Evolutionary conservation across 2,329 filamentous ascomycete genomes (phyloP).

Genomic region (Madurella fahalii): DNA sequence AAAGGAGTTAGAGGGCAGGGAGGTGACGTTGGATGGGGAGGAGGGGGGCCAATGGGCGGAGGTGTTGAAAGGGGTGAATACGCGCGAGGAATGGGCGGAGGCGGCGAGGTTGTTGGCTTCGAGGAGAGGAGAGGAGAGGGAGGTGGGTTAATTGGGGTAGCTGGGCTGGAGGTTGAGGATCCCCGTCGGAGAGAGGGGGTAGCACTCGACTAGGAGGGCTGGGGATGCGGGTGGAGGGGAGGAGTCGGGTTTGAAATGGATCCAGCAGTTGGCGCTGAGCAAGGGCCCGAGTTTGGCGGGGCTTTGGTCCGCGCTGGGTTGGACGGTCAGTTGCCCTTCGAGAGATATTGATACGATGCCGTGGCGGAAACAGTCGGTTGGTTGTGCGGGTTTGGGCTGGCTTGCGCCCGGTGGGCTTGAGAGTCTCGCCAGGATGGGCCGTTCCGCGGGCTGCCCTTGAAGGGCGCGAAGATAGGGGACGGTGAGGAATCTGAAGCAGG

Average conservation of each 20-base stretch:
- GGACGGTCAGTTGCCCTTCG: not conserved
- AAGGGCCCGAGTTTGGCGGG: conserved; percentile 11
- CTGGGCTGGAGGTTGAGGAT: not conserved
- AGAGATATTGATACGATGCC: conserved; percentile 2
- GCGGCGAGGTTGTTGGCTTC: not conserved
- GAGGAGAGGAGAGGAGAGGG: not conserved
- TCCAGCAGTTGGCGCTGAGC: conserved; percentile 12
- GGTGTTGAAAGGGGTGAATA: conserved; percentile 8
- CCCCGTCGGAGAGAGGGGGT: not conserved
- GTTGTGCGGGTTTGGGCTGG: not conserved
- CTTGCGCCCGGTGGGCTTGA: too few species aligned
- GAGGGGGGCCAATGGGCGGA: not conserved
- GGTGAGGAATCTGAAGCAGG: conserved; percentile 29
- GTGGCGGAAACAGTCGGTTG: conserved; percentile 8
- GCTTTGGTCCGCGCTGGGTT: conserved; percentile 11
- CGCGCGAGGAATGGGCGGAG: conserved; percentile 18
- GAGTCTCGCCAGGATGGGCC: conserved; percentile 4
- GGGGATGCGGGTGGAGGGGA: not conserved
- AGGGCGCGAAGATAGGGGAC: conserved; percentile 25
- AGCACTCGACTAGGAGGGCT: not conserved
- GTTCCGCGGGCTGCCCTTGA: conserved; percentile 12
- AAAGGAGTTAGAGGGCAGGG: conserved; percentile 5
- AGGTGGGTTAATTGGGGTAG: not conserved
- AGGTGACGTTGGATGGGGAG: not conserved
- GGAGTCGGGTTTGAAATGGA: conserved; percentile 2